A percentile compares a stretch with the other conserved stretches of the same genome.
These are phyloP conservation scores for Nicotiana attenuata DNA, from an alignment of 257 asterid species.

Conservation along the genomic window DNA sequence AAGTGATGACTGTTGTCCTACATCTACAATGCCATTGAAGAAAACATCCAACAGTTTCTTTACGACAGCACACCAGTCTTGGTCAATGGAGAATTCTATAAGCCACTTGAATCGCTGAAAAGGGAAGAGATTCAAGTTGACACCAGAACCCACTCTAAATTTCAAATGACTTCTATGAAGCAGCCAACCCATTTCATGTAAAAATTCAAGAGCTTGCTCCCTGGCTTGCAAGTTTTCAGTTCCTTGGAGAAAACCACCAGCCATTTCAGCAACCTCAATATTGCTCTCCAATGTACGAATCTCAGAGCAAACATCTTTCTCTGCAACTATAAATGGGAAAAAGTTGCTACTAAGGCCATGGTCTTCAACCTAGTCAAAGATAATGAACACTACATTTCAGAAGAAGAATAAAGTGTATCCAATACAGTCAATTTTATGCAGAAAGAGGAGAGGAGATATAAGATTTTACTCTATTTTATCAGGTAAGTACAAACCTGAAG, in stretches of 20 bases:
- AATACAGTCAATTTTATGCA: background rate
- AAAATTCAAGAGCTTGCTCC: constrained; percentile 55
- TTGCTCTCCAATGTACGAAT: constrained; percentile 32
- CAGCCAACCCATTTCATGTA: constrained; percentile 90
- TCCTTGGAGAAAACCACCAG: constrained; percentile 15
- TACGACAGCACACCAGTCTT: constrained; percentile 60
- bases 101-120: constrained; percentile 62
- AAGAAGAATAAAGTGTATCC: background rate
- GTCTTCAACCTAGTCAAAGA: constrained; percentile 54
- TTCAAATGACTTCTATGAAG: constrained; percentile 67
- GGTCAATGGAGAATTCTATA: constrained; percentile 69
- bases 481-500: background rate
- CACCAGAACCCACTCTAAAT: constrained; percentile 33
- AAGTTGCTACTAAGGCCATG: constrained; percentile 51
- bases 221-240: constrained; percentile 26
- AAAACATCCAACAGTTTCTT: constrained; percentile 65
- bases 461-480: background rate
- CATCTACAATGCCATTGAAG: constrained; percentile 66
- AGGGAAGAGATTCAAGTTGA: constrained; percentile 29
- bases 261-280: constrained; percentile 22
- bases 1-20: constrained; percentile 65
- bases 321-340: constrained; percentile 85
- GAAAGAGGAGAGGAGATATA: background rate
- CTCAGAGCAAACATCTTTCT: constrained; percentile 61
- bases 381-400: constrained; percentile 14